phyloP scores from a whole-genome alignment of 805 yeast genomes.

The Saccharomycopsis sp. region DNA sequence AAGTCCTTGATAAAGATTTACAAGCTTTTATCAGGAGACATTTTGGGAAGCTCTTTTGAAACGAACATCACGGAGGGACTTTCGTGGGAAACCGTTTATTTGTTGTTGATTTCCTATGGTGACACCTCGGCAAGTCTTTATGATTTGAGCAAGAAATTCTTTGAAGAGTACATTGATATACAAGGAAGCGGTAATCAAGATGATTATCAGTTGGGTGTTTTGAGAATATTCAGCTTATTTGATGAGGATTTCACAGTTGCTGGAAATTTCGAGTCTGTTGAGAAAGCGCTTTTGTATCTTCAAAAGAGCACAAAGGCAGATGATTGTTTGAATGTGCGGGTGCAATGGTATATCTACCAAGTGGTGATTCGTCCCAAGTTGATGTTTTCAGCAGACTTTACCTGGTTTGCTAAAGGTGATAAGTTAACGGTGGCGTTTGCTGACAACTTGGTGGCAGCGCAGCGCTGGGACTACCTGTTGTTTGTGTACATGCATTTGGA shows the following conservation, averaged over 20 bases:
- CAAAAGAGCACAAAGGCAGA: slow-evolving; percentile 20
- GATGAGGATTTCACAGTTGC: slow-evolving; percentile 21
- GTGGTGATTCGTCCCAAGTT: slow-evolving; percentile 27
- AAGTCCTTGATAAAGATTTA: slow-evolving; percentile 47
- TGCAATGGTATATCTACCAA: slow-evolving; percentile 46
- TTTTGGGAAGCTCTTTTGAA: slow-evolving; percentile 26
- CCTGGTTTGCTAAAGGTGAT: slow-evolving; percentile 27
- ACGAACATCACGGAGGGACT: slow-evolving; percentile 36
- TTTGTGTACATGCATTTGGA: slow-evolving; percentile 52
- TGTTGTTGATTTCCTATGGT: slow-evolving; percentile 56
- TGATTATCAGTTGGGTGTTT: slow-evolving; percentile 23
- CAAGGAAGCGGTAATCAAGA: slow-evolving; percentile 17
- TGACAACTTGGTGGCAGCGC: slow-evolving; percentile 38
- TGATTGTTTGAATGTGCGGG: slow-evolving; percentile 28
- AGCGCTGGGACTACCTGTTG: slow-evolving; percentile 49
- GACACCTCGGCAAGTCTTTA: slow-evolving; percentile 32
- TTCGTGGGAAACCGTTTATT: slow-evolving; percentile 59
- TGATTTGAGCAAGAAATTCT: slow-evolving; percentile 27
- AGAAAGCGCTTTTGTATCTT: slow-evolving; percentile 16
- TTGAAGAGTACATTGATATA: slow-evolving; percentile 20
- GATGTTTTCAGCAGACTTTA: background rate
- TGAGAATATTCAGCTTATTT: slow-evolving; percentile 27
- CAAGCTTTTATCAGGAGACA: slow-evolving; percentile 51
- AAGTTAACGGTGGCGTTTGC: slow-evolving; percentile 37
- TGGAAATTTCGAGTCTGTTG: slow-evolving; percentile 14